Conservation (phyloP, 345 rosid genomes). For the Dipteronia sinensis region DNA sequence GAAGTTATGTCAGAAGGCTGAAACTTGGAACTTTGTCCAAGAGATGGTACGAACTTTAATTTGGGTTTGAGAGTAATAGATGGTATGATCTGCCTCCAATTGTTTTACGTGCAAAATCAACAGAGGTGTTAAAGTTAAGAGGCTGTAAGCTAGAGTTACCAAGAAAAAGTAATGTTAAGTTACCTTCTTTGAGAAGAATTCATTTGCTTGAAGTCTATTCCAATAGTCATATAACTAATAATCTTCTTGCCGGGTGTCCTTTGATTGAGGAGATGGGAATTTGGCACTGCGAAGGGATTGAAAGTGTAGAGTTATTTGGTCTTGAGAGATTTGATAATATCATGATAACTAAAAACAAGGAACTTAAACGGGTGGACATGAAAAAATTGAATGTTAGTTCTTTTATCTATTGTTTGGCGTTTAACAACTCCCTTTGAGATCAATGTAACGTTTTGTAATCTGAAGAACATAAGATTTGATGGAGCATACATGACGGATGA, state of each 20-base stretch:
- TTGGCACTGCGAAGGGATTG: background rate
- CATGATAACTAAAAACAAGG: no score
- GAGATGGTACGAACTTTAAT: no score
- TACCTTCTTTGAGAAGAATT: background rate
- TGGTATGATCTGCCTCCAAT: background rate
- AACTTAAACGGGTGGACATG: background rate
- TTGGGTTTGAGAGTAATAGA: no score
- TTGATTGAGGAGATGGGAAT: background rate
- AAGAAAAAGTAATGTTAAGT: background rate
- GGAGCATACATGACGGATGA: background rate
- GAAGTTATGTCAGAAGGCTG: background rate
- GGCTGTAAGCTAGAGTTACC: background rate
- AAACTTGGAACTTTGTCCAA: background rate
- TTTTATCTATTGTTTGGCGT: background rate
- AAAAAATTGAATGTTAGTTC: background rate
- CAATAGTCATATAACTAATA: background rate
- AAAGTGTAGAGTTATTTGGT: background rate
- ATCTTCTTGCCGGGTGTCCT: background rate
- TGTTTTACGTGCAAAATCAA: background rate
- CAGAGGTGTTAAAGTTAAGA: background rate
- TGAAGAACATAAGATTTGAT: background rate
- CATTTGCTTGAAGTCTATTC: background rate
- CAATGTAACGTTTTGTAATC: constrained; percentile 1
- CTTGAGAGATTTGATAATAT: background rate
- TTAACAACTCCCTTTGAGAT: background rate